Evolutionary conservation across 1,139 yeast species (phyloP).

Genomic region (Chernovozyma aurita): DNA sequence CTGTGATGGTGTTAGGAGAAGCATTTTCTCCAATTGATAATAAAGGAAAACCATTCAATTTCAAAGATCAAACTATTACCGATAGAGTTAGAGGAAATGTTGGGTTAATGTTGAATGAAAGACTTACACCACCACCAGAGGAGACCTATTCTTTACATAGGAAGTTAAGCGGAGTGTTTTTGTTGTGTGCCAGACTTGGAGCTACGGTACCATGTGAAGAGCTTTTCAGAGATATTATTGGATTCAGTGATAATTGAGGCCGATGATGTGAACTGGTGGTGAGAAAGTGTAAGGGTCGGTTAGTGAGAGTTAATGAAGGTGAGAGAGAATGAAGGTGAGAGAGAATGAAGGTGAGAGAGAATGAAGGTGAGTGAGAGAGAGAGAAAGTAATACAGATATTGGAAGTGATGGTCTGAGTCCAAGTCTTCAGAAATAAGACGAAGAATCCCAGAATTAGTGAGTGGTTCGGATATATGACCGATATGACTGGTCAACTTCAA

Average conservation of each 20-base stretch:
- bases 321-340: background rate
- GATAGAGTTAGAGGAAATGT: conserved; percentile 86
- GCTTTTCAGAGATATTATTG: conserved; percentile 71
- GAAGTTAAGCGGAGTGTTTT: conserved; percentile 89
- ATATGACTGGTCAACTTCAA: too few relatives aligned
- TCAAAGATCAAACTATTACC: conserved; percentile 82
- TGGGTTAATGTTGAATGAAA: conserved; percentile 82
- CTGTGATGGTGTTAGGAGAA: conserved; percentile 87
- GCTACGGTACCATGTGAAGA: conserved; percentile 82
- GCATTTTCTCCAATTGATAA: conserved; percentile 66
- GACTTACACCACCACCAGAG: conserved; percentile 96
- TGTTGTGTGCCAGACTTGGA: conserved; percentile 79
- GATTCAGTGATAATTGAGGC: conserved; percentile 23
- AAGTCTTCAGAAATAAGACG: too few relatives aligned
- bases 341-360: background rate
- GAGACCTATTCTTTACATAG: conserved; percentile 95
- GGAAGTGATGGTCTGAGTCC: too few relatives aligned
- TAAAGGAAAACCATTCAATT: conserved; percentile 55
- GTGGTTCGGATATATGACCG: too few relatives aligned
- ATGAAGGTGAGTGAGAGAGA: background rate
- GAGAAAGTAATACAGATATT: background rate
- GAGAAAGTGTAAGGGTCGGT: background rate
- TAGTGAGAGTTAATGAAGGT: background rate
- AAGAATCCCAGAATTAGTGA: too few relatives aligned
- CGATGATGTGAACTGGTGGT: background rate